Evolutionary conservation across 306 rosid species (phyloP).

Genomic region (Chamaecrista fasciculata): DNA sequence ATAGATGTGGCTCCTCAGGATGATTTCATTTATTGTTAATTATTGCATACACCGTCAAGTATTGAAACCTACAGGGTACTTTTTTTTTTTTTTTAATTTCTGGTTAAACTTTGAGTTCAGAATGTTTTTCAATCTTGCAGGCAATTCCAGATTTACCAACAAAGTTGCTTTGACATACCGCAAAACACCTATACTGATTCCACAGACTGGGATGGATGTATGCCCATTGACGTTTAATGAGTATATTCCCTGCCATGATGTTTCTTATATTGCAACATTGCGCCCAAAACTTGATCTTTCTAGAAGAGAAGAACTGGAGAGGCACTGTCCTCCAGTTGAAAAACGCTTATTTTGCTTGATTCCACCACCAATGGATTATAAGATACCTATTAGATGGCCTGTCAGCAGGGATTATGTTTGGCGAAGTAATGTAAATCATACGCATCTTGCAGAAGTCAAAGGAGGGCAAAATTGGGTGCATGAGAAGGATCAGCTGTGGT

Average conservation of each 20-base stretch:
- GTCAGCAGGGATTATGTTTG: constrained; percentile 91
- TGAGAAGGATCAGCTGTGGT: constrained; percentile 74
- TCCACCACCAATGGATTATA: constrained; percentile 83
- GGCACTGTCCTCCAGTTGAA: constrained; percentile 85
- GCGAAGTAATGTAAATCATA: constrained; percentile 91
- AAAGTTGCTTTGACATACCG: constrained; percentile 59
- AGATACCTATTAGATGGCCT: constrained; percentile 86
- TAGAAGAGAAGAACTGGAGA: constrained; percentile 79
- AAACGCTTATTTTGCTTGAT: constrained; percentile 81
- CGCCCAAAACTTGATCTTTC: constrained; percentile 54
- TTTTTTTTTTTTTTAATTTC: not conserved
- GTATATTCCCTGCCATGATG: constrained; percentile 81
- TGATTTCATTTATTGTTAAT: not conserved
- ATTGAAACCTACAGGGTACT: not conserved
- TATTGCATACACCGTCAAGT: not conserved
- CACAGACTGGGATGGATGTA: constrained; percentile 66
- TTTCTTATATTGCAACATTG: constrained; percentile 56
- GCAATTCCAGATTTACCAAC: constrained; percentile 50
- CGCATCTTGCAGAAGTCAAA: constrained; percentile 86
- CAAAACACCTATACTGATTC: constrained; percentile 50
- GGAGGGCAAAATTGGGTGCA: constrained; percentile 99
- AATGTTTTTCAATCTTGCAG: constrained; percentile 39
- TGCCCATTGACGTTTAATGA: constrained; percentile 84
- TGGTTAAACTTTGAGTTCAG: constrained; percentile 4
- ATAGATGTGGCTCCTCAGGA: not conserved